A percentile compares a stretch with the other conserved stretches of the same genome.
These are phyloP conservation scores for Trichaptum fuscoviolaceum DNA, from an alignment of 768 basidiomycete species.

Conservation along the genomic window DNA sequence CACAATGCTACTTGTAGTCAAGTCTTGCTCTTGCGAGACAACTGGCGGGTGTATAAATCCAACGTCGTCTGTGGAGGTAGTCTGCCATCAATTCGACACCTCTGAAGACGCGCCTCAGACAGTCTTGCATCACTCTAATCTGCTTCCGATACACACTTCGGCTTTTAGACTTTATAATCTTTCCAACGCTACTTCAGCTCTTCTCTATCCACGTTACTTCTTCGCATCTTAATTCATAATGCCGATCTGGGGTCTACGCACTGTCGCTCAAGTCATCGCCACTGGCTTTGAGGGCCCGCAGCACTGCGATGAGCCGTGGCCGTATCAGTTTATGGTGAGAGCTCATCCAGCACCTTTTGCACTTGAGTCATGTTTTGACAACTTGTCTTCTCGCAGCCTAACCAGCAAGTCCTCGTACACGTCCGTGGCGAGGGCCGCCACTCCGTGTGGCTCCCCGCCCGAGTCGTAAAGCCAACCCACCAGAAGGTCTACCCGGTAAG, in stretches of 20 bases:
- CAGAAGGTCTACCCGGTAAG: constrained; percentile 2
- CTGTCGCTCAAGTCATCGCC: constrained; percentile 1
- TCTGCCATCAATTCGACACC: neutral
- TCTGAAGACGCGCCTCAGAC: neutral
- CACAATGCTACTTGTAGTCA: neutral
- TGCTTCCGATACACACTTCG: neutral
- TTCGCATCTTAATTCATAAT: neutral
- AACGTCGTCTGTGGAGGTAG: neutral
- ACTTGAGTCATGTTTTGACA: neutral
- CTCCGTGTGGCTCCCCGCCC: neutral
- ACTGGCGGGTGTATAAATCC: neutral
- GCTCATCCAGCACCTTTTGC: neutral
- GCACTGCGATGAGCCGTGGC: constrained; percentile 2
- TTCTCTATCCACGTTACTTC: neutral
- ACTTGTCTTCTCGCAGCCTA: neutral
- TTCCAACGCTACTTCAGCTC: neutral
- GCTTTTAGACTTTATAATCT: neutral
- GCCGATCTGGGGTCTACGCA: neutral
- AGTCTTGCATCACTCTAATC: neutral
- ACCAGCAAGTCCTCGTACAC: neutral
- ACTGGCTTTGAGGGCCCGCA: constrained; percentile 3
- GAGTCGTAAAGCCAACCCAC: neutral
- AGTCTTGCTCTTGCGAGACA: neutral
- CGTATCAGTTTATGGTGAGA: neutral
- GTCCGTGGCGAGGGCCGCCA: constrained; percentile 1